Percentiles rank a stretch among this genome's conserved stretches.
phyloP scores from a whole-genome alignment of 2,329 filamentous ascomycete species.

The Coniochaeta ligniaria region DNA sequence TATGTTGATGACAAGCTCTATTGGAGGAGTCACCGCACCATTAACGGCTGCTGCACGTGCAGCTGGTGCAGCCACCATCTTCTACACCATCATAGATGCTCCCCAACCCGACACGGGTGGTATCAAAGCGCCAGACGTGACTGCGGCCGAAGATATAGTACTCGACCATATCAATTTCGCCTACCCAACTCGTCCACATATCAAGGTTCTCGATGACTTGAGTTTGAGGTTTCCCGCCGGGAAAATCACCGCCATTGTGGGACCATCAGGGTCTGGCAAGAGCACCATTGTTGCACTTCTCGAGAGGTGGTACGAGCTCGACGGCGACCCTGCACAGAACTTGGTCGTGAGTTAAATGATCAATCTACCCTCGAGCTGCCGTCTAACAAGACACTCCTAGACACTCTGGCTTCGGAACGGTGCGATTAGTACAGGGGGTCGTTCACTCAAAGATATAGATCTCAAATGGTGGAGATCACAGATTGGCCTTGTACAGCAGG shows the following conservation, averaged over 20 bases:
- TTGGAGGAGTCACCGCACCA: constrained; percentile 49
- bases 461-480: constrained; percentile 48
- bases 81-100: constrained; percentile 43
- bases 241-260: constrained; percentile 71
- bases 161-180: constrained; percentile 60
- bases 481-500: constrained; percentile 35
- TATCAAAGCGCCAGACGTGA: constrained; percentile 35
- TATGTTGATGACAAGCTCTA: constrained; percentile 48
- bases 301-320: constrained; percentile 62
- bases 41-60: constrained; percentile 48
- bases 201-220: constrained; percentile 40
- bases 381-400: constrained; percentile 2
- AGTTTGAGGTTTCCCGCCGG: constrained; percentile 53
- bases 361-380: background rate
- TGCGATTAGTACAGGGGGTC: constrained; percentile 14
- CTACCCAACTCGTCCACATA: constrained; percentile 46
- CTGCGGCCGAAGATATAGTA: constrained; percentile 42
- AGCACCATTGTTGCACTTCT: constrained; percentile 67
- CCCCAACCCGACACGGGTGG: constrained; percentile 28
- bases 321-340: constrained; percentile 25
- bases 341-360: constrained; percentile 1
- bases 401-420: constrained; percentile 17
- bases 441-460: constrained; percentile 39
- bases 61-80: constrained; percentile 46
- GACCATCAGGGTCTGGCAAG: constrained; percentile 77